Evolutionary conservation across 257 asterid species (phyloP), one percentile per base, ranked within the genome.

Genomic region (Salvia hispanica): DNA sequence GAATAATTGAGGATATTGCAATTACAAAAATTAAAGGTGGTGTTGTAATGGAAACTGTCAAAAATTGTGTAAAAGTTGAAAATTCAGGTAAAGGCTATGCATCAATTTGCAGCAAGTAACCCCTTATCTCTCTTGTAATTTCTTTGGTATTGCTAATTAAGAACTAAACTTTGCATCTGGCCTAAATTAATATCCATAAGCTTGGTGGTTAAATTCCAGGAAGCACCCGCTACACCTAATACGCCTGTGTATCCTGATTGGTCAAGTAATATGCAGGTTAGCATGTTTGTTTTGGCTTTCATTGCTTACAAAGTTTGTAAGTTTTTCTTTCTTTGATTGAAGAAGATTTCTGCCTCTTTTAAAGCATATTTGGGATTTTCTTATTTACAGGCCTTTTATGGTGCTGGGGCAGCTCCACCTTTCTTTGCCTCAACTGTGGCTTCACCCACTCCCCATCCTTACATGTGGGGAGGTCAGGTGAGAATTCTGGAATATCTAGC

Each of bases 381-480:
- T 67, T 60, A 39, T 47, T 45, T 74, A 40, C 64, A 92, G 98
- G 95, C 96, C 51, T 92, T 88, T 78, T 92, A 90, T 74, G 92
- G 98, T 61, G 89, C 90, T 76, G 98, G 97, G 70, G 96, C 84
- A 66, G 70, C 93, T 74, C 98, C 95, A 10, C 93, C 96, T 45
- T 92, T 84, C 81, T 92, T 92, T 75, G 96, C 98, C 47, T 80
- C 98, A 70, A 76, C 93, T 70, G 95, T 92, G 78, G 87, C 96
- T 69, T 90, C 98, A 70, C 96, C 93, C 44, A 66, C 94, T 75
- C 90, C 96, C 18, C 98, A 88, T 78, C 97, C 98, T 62, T 90
- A 83, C 78, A 2, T 92, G 82, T 92, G 97, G 98, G 95, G 92
- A 69, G 77, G 85, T 79, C 98, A 92, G 97, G 98, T 92, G 72